A percentile compares a stretch with the other conserved stretches of the same genome.
Evolutionary conservation across 352 stramenopile genomes (phyloP).

Genomic region (Phytophthora hybrid): DNA sequence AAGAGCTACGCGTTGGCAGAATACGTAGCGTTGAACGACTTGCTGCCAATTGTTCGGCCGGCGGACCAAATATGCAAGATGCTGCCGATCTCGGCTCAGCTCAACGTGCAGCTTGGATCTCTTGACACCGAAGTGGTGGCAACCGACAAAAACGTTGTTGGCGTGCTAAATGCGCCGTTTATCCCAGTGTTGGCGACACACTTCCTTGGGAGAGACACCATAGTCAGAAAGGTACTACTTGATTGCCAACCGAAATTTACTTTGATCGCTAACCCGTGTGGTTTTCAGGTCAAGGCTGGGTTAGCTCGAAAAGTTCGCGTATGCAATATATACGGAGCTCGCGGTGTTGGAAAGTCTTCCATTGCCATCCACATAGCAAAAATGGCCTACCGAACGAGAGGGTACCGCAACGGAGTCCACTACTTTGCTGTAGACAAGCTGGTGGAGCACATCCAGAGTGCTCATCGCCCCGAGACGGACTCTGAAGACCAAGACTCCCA

Average conservation of each 20-base stretch:
- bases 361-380: conserved; percentile 67
- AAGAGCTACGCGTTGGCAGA: conserved; percentile 49
- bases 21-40: conserved; percentile 56
- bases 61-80: conserved; percentile 47
- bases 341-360: conserved; percentile 69
- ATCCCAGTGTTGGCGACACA: conserved; percentile 65
- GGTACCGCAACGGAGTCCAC: conserved; percentile 63
- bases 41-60: conserved; percentile 33
- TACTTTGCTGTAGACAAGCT: conserved; percentile 62
- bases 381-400: conserved; percentile 46
- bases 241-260: neutral
- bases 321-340: conserved; percentile 54
- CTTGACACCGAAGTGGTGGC: conserved; percentile 5
- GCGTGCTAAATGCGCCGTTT: conserved; percentile 52
- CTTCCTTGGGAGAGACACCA: conserved; percentile 60
- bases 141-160: conserved; percentile 35
- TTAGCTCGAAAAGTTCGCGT: conserved; percentile 51
- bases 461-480: conserved; percentile 5
- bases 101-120: conserved; percentile 36
- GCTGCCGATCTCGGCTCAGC: conserved; percentile 28
- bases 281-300: conserved; percentile 40
- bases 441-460: conserved; percentile 40
- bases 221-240: conserved; percentile 54
- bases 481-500: conserved; percentile 18
- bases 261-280: conserved; percentile 7